Conservation (phyloP, 164 flowering plant species). For the Aristolochia californica region DNA sequence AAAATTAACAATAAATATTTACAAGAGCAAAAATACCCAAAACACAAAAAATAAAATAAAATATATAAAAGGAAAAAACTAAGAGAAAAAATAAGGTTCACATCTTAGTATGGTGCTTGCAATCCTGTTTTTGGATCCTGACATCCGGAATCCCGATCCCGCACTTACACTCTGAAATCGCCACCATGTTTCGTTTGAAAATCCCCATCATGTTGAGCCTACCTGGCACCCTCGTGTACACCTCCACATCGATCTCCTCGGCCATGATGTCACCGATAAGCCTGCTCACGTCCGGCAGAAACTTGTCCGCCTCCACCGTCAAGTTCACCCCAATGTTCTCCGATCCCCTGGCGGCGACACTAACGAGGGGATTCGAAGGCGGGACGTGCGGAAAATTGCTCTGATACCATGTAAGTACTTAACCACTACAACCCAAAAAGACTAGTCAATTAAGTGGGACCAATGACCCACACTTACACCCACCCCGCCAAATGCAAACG, state of each 20-base stretch:
- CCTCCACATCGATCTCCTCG: conserved; percentile 26
- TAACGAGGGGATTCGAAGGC: too few species aligned
- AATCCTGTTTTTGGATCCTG: conserved; percentile 23
- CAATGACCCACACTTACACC: too few species aligned
- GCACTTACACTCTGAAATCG: conserved; percentile 27
- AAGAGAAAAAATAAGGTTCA: conserved; percentile 12
- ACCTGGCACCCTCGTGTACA: conserved; percentile 31
- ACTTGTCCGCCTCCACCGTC: conserved; percentile 20
- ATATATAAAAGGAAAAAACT: neutral
- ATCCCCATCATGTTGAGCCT: conserved; percentile 28
- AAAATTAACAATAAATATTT: too few species aligned
- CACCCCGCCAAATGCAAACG: too few species aligned
- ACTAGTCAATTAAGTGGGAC: too few species aligned
- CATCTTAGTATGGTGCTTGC: conserved; percentile 20
- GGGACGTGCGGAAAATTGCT: too few species aligned
- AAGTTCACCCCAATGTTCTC: conserved; percentile 4
- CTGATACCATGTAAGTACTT: too few species aligned
- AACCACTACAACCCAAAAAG: too few species aligned
- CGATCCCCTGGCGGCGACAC: conserved; percentile 27
- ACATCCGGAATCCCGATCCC: conserved; percentile 22
- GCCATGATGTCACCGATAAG: conserved; percentile 24
- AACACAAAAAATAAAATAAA: too few species aligned
- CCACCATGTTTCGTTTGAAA: conserved; percentile 21
- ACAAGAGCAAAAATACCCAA: too few species aligned
- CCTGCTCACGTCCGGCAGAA: conserved; percentile 9